A percentile compares a stretch with the other conserved stretches of the same genome.
Conservation (phyloP, 2,329 filamentous ascomycete genomes). For the Drechslerella stenobrocha region DNA sequence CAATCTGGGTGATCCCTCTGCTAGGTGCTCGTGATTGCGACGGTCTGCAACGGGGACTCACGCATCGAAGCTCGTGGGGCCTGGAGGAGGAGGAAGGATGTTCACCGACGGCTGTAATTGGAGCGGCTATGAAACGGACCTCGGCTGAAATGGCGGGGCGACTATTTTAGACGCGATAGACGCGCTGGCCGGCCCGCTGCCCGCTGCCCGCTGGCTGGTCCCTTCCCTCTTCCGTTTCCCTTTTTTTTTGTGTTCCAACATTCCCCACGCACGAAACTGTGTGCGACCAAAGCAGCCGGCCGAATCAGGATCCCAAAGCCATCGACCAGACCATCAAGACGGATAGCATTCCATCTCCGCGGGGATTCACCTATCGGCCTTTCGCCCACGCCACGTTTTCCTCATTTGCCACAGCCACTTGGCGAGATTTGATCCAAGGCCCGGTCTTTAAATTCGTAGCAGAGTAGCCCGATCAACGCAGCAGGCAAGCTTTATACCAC, state of each 20-base stretch:
- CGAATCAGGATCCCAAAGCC: background rate
- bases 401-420: background rate
- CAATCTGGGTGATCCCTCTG: no score
- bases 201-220: no score
- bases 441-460: no score
- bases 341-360: background rate
- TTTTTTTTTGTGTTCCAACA: background rate
- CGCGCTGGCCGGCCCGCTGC: slow-evolving; percentile 29
- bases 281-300: background rate
- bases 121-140: no score
- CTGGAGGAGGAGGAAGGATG: no score
- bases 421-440: no score
- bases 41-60: no score
- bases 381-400: background rate
- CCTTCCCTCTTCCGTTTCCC: background rate
- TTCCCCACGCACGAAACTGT: background rate
- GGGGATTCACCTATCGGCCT: background rate
- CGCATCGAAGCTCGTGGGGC: no score
- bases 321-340: slow-evolving; percentile 1
- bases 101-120: no score
- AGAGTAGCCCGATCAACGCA: no score
- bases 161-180: slow-evolving; percentile 37
- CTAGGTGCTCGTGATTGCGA: no score
- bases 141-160: slow-evolving; percentile 4
- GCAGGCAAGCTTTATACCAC: no score